Conservation (phyloP, 768 basidiomycete genomes). For the Mycena latifolia region DNA sequence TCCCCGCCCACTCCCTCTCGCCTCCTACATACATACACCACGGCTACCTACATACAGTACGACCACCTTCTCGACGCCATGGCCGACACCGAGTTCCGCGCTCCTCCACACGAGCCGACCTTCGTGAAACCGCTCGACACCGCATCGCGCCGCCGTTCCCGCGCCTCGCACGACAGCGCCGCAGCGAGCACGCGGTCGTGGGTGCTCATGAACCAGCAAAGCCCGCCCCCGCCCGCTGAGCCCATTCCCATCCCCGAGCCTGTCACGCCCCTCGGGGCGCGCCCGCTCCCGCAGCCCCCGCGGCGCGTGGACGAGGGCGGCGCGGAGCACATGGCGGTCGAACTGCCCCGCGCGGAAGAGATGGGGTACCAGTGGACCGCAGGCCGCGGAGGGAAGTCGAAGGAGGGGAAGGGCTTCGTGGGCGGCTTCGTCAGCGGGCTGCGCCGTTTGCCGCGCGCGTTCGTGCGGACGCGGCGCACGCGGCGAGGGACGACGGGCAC, state of each 20-base stretch:
- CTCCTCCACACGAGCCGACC: conserved; percentile 14
- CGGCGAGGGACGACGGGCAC: conserved; percentile 29
- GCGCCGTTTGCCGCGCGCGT: conserved; percentile 30
- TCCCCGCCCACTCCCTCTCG: too few relatives aligned
- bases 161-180: conserved; percentile 30
- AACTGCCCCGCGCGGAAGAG: conserved; percentile 9
- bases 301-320: conserved; percentile 13
- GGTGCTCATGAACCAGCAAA: conserved; percentile 31
- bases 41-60: too few relatives aligned
- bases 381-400: conserved; percentile 14
- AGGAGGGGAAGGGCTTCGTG: conserved; percentile 25
- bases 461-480: conserved; percentile 23
- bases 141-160: conserved; percentile 26
- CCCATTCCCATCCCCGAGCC: conserved; percentile 32
- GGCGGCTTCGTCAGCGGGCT: conserved; percentile 36
- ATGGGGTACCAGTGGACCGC: conserved; percentile 33
- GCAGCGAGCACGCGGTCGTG: conserved; percentile 36
- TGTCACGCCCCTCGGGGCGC: conserved; percentile 17
- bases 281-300: conserved; percentile 31
- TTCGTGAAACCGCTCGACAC: conserved; percentile 22
- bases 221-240: conserved; percentile 29
- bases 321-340: conserved; percentile 29
- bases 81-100: conserved; percentile 28
- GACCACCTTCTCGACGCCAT: neutral
- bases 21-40: too few relatives aligned